Conservation (phyloP, 2,329 filamentous ascomycete species). For the Aspergillus ustus region DNA sequence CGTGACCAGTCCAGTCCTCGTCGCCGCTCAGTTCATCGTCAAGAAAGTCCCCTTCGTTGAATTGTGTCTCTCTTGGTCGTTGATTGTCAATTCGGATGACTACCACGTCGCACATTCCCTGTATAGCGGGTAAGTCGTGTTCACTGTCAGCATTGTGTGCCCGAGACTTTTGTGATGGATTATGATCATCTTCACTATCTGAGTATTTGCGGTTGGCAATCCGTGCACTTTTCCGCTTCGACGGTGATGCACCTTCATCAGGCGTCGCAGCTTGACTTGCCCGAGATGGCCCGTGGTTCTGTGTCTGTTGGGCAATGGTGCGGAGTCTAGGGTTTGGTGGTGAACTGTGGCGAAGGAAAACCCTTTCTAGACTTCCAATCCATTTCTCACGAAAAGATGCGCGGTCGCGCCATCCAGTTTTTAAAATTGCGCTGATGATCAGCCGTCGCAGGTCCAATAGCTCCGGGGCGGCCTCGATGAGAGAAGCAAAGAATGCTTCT, state of each 20-base stretch:
- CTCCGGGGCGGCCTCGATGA: constrained; percentile 71
- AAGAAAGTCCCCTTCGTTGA: constrained; percentile 63
- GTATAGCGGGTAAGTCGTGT: constrained; percentile 40
- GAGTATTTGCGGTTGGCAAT: constrained; percentile 37
- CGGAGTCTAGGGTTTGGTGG: constrained; percentile 37
- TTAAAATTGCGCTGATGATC: constrained; percentile 75
- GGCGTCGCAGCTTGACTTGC: neutral
- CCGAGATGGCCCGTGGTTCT: constrained; percentile 8
- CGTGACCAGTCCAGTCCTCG: constrained; percentile 64
- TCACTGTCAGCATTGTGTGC: constrained; percentile 19
- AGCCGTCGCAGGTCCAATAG: constrained; percentile 72
- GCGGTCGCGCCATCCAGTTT: constrained; percentile 79
- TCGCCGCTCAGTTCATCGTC: constrained; percentile 65
- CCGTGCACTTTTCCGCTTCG: constrained; percentile 47
- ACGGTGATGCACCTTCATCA: constrained; percentile 23
- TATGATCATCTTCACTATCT: constrained; percentile 31
- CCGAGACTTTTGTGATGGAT: constrained; percentile 12
- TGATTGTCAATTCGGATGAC: constrained; percentile 66
- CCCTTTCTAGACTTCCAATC: constrained; percentile 68
- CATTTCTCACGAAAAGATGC: constrained; percentile 79
- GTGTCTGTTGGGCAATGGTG: constrained; percentile 27
- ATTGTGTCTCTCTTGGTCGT: constrained; percentile 62
- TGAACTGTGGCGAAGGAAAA: constrained; percentile 44
- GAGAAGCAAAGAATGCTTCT: constrained; percentile 76
- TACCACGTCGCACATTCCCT: constrained; percentile 64